Conservation (phyloP, 805 yeast species). For the Lachancea kluyveri region DNA sequence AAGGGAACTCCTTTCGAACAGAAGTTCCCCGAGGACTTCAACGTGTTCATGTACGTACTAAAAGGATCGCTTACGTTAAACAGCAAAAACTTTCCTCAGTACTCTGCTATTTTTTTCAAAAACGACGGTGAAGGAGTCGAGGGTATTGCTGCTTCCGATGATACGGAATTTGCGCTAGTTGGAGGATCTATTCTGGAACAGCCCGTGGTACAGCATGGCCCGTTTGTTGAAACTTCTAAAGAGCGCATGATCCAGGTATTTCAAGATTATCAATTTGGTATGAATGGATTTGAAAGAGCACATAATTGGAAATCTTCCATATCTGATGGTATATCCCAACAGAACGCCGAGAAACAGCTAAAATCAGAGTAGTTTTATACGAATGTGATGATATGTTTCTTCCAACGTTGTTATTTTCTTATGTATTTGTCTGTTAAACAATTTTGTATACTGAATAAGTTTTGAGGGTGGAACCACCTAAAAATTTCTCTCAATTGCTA, state of each 20-base stretch:
- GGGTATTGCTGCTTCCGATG: constrained; percentile 44
- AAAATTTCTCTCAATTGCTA: no score
- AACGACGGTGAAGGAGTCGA: constrained; percentile 57
- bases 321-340: constrained; percentile 32
- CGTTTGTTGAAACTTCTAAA: constrained; percentile 73
- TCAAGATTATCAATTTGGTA: constrained; percentile 60
- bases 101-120: constrained; percentile 56
- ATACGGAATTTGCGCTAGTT: constrained; percentile 60
- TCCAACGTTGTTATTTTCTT: no score
- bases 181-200: constrained; percentile 75
- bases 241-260: constrained; percentile 66
- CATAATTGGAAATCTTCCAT: constrained; percentile 47
- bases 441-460: no score
- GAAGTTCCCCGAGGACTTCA: constrained; percentile 51
- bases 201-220: constrained; percentile 80
- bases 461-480: no score
- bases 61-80: constrained; percentile 51
- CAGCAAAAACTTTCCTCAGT: constrained; percentile 38
- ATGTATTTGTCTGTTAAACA: no score
- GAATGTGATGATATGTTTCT: no score
- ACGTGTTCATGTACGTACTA: constrained; percentile 62
- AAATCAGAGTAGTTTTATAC: no score
- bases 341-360: constrained; percentile 19
- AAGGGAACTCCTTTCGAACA: constrained; percentile 57
- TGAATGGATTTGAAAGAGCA: constrained; percentile 66